Percentiles rank a stretch among this genome's conserved stretches.
phyloP scores from a whole-genome alignment of 768 basidiomycete genomes.

The Mycena leptocephala region DNA sequence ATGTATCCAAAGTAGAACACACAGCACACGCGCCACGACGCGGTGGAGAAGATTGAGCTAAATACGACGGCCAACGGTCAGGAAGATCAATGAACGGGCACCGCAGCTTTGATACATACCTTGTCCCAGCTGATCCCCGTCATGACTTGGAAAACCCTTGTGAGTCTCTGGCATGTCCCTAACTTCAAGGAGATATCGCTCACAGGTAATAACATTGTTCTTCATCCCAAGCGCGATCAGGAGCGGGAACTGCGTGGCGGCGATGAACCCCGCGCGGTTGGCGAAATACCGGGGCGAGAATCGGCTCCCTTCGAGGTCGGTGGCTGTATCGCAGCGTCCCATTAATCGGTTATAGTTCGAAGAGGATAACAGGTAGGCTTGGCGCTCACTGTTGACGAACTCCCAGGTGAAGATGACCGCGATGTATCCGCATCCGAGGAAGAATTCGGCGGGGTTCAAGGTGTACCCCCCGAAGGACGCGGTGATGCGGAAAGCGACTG shows the following conservation, averaged over 20 bases:
- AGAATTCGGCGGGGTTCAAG: slow-evolving; percentile 37
- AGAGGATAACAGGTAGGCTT: not conserved
- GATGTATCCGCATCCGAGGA: slow-evolving; percentile 44
- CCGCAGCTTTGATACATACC: slow-evolving; percentile 12
- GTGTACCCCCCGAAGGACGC: slow-evolving; percentile 30
- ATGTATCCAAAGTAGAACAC: slow-evolving; percentile 57
- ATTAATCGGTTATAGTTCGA: too few relatives aligned
- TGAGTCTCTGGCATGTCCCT: not conserved
- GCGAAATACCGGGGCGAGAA: slow-evolving; percentile 32
- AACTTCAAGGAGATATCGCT: slow-evolving; percentile 31
- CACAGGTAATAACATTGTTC: slow-evolving; percentile 64
- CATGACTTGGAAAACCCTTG: slow-evolving; percentile 44
- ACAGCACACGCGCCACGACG: slow-evolving; percentile 56
- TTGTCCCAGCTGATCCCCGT: slow-evolving; percentile 54
- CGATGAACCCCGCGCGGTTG: slow-evolving; percentile 52
- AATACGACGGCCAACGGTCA: slow-evolving; percentile 39
- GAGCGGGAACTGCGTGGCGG: slow-evolving; percentile 57
- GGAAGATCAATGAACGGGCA: not conserved
- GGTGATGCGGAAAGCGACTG: slow-evolving; percentile 44
- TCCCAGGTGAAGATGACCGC: slow-evolving; percentile 45
- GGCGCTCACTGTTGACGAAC: slow-evolving; percentile 47
- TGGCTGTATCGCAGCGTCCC: slow-evolving; percentile 21
- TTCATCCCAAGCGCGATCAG: slow-evolving; percentile 65
- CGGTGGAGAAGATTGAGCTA: slow-evolving; percentile 56
- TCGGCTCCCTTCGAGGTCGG: slow-evolving; percentile 22